Conservation (phyloP, 1,284 basidiomycete genomes). For the Apiotrichum mycotoxinovorans region DNA sequence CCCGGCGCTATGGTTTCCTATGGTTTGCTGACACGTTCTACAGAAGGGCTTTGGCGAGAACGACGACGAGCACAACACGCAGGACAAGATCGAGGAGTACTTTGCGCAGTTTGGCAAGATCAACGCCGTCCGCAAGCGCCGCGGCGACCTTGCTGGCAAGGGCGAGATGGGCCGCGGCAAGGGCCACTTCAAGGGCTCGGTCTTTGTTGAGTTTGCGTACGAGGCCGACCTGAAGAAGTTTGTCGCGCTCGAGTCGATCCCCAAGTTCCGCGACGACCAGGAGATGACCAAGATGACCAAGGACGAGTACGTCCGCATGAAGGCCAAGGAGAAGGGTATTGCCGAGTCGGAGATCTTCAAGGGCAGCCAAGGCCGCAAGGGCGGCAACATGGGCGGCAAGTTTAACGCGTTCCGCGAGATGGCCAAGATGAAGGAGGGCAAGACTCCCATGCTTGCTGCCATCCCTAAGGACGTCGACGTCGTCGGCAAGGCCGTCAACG, state of each 20-base stretch:
- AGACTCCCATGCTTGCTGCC: slow-evolving; percentile 34
- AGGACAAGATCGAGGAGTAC: slow-evolving; percentile 74
- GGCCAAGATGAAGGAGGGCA: slow-evolving; percentile 53
- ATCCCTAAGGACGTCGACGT: slow-evolving; percentile 43
- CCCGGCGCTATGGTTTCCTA: not conserved
- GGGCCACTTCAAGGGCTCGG: slow-evolving; percentile 79
- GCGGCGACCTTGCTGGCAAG: slow-evolving; percentile 56
- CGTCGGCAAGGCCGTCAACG: slow-evolving; percentile 27
- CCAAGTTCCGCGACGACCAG: slow-evolving; percentile 63
- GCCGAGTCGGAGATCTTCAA: slow-evolving; percentile 56
- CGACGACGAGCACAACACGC: slow-evolving; percentile 60
- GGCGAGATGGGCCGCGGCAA: slow-evolving; percentile 58
- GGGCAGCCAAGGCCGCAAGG: slow-evolving; percentile 30
- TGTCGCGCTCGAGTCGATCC: slow-evolving; percentile 73
- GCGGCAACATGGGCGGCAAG: slow-evolving; percentile 44
- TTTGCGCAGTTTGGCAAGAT: slow-evolving; percentile 78
- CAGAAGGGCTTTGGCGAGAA: slow-evolving; percentile 83
- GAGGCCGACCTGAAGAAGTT: slow-evolving; percentile 69
- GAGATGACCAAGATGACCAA: slow-evolving; percentile 85
- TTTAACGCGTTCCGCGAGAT: slow-evolving; percentile 91
- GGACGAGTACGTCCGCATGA: slow-evolving; percentile 93
- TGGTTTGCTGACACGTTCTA: slow-evolving; percentile 1
- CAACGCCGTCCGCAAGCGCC: slow-evolving; percentile 76
- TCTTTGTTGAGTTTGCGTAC: slow-evolving; percentile 86
- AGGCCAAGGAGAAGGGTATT: slow-evolving; percentile 90